These are phyloP conservation scores for Sclerotiophoma versabilis DNA, from an alignment of 2,329 filamentous ascomycete genomes.

Conservation along the genomic window DNA sequence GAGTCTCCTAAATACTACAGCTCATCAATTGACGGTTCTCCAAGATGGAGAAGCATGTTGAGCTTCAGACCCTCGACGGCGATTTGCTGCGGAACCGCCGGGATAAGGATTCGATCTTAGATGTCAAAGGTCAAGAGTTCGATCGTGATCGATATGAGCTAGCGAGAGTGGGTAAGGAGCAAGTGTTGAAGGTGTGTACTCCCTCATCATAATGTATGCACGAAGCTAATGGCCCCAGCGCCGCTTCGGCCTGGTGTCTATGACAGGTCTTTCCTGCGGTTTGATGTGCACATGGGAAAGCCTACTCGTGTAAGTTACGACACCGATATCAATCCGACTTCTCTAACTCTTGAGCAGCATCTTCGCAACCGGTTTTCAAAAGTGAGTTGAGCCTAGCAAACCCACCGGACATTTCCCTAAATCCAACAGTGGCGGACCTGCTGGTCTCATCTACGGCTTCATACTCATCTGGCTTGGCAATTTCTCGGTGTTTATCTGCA, in stretches of 20 bases:
- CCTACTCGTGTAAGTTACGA: constrained; percentile 41
- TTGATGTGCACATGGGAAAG: constrained; percentile 51
- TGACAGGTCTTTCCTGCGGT: constrained; percentile 47
- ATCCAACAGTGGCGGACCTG: constrained; percentile 42
- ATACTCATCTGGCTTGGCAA: constrained; percentile 48
- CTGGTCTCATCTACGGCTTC: constrained; percentile 48
- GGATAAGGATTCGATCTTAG: constrained; percentile 32
- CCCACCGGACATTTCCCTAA: constrained; percentile 4
- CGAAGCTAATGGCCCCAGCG: constrained; percentile 34
- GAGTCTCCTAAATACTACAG: not conserved
- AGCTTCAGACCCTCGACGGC: constrained; percentile 38
- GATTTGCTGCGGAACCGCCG: constrained; percentile 32
- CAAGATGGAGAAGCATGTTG: constrained; percentile 43
- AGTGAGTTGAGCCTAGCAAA: constrained; percentile 29
- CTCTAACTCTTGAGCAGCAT: constrained; percentile 29
- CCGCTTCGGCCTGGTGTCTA: constrained; percentile 47
- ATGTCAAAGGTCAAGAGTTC: constrained; percentile 35
- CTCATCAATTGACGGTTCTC: not conserved
- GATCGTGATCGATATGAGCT: constrained; percentile 46
- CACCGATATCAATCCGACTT: not conserved
- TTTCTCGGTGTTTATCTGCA: constrained; percentile 47
- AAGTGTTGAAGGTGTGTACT: constrained; percentile 44
- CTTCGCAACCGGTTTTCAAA: constrained; percentile 45
- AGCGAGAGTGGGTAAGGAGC: constrained; percentile 45
- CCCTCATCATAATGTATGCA: not conserved